Evolutionary conservation across 1,139 yeast species (phyloP).

Genomic region (Nadsonia commutata): DNA sequence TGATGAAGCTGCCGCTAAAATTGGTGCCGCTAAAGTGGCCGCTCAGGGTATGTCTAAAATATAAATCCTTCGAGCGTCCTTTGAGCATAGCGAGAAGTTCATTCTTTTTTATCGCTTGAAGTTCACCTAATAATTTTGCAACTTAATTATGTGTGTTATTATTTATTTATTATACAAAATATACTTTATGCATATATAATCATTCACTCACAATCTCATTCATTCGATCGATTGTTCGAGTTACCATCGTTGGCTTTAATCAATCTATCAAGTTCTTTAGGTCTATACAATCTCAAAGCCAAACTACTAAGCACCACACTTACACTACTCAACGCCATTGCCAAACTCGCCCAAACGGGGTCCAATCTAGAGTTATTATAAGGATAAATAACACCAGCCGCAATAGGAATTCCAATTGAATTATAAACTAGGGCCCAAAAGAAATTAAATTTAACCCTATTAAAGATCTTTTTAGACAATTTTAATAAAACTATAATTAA

Average conservation of each 20-base stretch:
- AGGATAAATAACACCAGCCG: conserved; percentile 78
- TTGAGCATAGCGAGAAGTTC: no score
- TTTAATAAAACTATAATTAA: conserved; percentile 49
- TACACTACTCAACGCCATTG: conserved; percentile 86
- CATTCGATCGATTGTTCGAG: no score
- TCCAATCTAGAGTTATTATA: conserved; percentile 61
- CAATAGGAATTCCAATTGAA: conserved; percentile 73
- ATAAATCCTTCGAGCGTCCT: not conserved
- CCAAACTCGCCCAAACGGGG: conserved; percentile 68
- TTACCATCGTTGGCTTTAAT: no score
- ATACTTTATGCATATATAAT: no score
- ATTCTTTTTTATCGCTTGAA: no score
- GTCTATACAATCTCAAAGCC: conserved; percentile 28
- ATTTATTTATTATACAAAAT: no score
- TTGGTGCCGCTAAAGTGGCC: conserved; percentile 98
- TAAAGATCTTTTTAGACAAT: conserved; percentile 54
- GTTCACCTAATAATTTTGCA: no score
- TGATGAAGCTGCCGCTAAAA: conserved; percentile 99
- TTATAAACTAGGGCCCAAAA: conserved; percentile 84
- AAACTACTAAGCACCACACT: conserved; percentile 76
- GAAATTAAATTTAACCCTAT: conserved; percentile 62
- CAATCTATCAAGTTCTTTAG: conserved; percentile 9
- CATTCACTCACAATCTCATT: no score
- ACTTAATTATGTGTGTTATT: no score
- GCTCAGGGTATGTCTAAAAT: conserved; percentile 64